Percentiles rank a stretch among this genome's conserved stretches.
These are phyloP conservation scores for Ensete glaucum DNA, from an alignment of 176 grass and related monocot genomes.

Conservation along the genomic window DNA sequence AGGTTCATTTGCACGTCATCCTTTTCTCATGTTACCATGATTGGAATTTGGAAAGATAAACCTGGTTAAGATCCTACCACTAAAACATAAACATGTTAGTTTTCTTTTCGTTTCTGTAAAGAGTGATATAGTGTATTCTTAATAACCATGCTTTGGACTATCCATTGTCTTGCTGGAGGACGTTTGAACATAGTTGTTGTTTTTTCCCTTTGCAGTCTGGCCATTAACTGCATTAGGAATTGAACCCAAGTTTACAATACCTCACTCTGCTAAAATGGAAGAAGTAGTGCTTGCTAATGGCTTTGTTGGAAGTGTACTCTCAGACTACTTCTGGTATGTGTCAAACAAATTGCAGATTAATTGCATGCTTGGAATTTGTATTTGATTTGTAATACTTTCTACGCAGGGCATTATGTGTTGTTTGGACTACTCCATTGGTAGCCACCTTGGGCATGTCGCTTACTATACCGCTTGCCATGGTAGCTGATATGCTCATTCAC, in stretches of 20 bases:
- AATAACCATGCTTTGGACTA: background rate
- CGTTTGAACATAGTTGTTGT: background rate
- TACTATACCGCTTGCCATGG: constrained; percentile 91
- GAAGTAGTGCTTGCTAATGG: constrained; percentile 91
- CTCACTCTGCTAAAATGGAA: constrained; percentile 88
- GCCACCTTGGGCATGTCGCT: constrained; percentile 96
- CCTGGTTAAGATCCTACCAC: too few relatives aligned
- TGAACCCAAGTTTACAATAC: constrained; percentile 91
- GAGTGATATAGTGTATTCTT: too few relatives aligned
- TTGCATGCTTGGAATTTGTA: too few relatives aligned
- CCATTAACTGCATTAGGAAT: constrained; percentile 82
- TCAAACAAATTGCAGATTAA: background rate
- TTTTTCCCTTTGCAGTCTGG: constrained; percentile 55
- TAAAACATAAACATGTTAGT: too few relatives aligned
- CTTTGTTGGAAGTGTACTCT: constrained; percentile 83
- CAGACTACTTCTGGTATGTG: constrained; percentile 85
- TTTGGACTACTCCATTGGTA: constrained; percentile 94
- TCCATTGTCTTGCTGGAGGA: too few relatives aligned
- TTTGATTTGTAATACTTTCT: background rate
- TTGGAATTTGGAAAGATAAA: too few relatives aligned
- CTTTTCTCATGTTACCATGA: too few relatives aligned
- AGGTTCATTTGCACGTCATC: too few relatives aligned
- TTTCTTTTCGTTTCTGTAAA: too few relatives aligned
- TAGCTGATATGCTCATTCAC: constrained; percentile 93
- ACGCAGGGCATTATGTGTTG: constrained; percentile 82